Conservation (phyloP, 169 alveolate species). For the Fabrea salina region DNA sequence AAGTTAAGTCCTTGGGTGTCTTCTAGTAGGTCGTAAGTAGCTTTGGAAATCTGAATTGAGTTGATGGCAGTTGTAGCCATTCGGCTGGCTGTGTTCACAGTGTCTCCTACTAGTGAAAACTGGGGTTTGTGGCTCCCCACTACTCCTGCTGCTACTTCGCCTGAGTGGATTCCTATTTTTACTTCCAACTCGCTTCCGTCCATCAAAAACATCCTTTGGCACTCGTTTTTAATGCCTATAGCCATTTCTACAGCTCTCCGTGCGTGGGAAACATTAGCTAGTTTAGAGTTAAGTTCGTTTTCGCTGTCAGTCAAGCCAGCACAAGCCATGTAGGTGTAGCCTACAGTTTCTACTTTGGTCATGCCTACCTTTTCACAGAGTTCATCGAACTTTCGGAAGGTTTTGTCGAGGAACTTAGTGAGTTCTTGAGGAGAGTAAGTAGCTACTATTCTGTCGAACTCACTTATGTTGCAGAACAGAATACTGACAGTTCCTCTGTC, state of each 20-base stretch:
- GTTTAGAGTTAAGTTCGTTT: neutral
- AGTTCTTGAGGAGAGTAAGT: conserved; percentile 29
- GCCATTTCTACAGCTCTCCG: conserved; percentile 23
- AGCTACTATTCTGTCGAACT: neutral
- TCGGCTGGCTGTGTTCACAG: conserved; percentile 97
- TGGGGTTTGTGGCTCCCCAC: conserved; percentile 97
- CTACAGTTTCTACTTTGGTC: conserved; percentile 87
- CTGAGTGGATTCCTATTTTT: conserved; percentile 95
- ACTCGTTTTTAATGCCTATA: neutral
- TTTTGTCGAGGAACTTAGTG: conserved; percentile 67
- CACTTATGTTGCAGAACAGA: conserved; percentile 1
- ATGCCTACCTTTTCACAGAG: conserved; percentile 69
- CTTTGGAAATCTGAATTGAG: neutral
- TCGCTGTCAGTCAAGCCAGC: conserved; percentile 83
- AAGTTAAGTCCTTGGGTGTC: neutral
- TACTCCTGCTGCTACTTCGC: conserved; percentile 94
- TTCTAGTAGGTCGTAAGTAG: neutral
- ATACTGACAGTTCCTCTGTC: neutral
- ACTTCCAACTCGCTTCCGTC: conserved; percentile 60
- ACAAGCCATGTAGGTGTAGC: conserved; percentile 85
- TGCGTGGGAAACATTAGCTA: neutral
- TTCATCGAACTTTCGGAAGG: conserved; percentile 75
- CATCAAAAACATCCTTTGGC: neutral
- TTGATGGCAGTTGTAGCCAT: conserved; percentile 58
- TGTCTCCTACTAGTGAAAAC: conserved; percentile 96